Percentiles rank a stretch among this genome's conserved stretches.
Conservation (phyloP, 2,329 filamentous ascomycete species). For the Colletotrichum simmondsii region DNA sequence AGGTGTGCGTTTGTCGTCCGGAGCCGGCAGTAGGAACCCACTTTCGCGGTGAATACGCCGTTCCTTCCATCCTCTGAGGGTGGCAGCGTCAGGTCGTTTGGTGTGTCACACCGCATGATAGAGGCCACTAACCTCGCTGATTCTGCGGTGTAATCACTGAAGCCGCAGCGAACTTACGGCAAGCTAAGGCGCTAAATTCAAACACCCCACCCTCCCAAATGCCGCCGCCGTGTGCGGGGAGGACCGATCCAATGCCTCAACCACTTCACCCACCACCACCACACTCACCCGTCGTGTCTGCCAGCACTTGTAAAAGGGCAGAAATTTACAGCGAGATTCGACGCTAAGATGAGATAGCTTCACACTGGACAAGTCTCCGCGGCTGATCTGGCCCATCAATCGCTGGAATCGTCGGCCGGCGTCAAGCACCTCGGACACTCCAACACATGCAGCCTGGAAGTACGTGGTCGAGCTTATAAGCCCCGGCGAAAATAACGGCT, state of each 20-base stretch:
- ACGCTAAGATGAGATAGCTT: neutral
- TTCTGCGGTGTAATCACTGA: neutral
- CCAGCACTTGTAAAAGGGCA: neutral
- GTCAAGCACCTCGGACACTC: no score
- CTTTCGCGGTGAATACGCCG: neutral
- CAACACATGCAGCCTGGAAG: no score
- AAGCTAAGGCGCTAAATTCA: neutral
- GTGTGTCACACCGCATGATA: neutral
- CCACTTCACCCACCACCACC: neutral
- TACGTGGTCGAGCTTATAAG: no score
- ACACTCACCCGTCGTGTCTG: neutral
- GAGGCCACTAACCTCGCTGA: neutral
- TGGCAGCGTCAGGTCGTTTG: neutral
- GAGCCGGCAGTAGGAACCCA: neutral
- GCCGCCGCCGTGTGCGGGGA: neutral
- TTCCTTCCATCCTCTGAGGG: neutral
- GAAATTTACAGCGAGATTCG: neutral
- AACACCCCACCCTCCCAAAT: neutral
- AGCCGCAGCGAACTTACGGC: neutral
- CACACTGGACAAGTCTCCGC: no score
- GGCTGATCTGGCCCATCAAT: neutral
- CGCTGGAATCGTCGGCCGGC: conserved; percentile 9
- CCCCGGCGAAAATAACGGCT: conserved; percentile 1
- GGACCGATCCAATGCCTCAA: neutral
- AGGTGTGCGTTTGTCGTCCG: neutral